Evolutionary conservation across 306 rosid genomes (phyloP), one percentile per base, ranked within the genome.

Genomic region (Carpinus viminea): DNA sequence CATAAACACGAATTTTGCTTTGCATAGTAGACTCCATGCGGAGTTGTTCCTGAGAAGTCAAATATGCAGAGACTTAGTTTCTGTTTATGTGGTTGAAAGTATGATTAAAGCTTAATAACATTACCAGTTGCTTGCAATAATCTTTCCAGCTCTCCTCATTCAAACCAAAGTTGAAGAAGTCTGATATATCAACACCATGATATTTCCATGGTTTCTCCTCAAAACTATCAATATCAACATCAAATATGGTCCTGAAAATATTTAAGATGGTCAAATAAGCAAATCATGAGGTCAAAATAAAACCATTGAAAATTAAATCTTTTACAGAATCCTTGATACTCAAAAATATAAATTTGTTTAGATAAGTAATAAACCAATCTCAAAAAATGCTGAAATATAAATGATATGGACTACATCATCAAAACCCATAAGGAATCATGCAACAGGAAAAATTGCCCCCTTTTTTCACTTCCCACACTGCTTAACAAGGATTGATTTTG

Each of bases 1-100:
- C 99, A 26, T 96, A 93, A 65, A 96, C 99, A 34, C 96, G 96
- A 79, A 96, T 96, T 85, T 90, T 96, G 90, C 97, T 93, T 89
- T 96, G 99, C 99, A 96, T 96, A 8, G 99, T 96, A 80, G 97
- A 88, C 88, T 96, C 99, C 83, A 96, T 78, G 77, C 99, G 99
- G 36, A 93, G 92, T 85, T 91, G 99, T 83, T 96, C 99, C 99
- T 96, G 84, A 43, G 84, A 76, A 82, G 70, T 45, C 65, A 74
- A 76, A 36, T 62, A 48, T 45, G 79, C n/a, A 17, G 52, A 28
- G 15, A 78, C 68, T 82, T 57, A 80, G 62, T 79, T 81, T 76
- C 52, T 70, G 70, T 56, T 53, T 53, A 80, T 72, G n/a, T 76
- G 69, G 68, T 55, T 28, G 47, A 78, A 34, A 56, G 48, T 54